These are phyloP conservation scores for Neopestalotiopsis rosae DNA, from an alignment of 2,329 filamentous ascomycete genomes.

Conservation along the genomic window DNA sequence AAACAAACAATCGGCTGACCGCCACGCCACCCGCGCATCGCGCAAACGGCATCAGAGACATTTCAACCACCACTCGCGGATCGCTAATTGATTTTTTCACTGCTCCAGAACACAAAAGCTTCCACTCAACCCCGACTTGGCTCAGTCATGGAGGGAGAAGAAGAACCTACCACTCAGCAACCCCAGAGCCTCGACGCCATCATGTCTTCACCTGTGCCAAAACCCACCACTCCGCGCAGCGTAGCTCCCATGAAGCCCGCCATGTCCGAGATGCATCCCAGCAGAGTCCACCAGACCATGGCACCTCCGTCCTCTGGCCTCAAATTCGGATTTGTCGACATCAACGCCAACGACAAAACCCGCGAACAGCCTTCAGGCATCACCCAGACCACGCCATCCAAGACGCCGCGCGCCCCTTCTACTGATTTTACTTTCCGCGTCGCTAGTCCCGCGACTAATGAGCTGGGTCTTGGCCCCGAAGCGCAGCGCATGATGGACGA, in stretches of 20 bases:
- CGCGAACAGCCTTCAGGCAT: conserved; percentile 44
- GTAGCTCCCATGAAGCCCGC: conserved; percentile 72
- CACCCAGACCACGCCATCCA: conserved; percentile 69
- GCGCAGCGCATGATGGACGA: conserved; percentile 68
- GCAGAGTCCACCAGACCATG: conserved; percentile 77
- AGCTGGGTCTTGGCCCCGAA: conserved; percentile 64
- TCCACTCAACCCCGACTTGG: conserved; percentile 33
- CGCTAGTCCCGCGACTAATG: conserved; percentile 48
- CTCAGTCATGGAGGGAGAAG: conserved; percentile 51
- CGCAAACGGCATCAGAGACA: not conserved
- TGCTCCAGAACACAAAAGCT: conserved; percentile 18
- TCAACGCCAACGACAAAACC: conserved; percentile 62
- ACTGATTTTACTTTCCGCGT: conserved; percentile 72
- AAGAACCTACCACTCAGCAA: conserved; percentile 37
- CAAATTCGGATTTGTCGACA: conserved; percentile 80
- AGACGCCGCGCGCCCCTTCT: conserved; percentile 50
- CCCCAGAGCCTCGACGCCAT: conserved; percentile 35
- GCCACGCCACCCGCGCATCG: not conserved
- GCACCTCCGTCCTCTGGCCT: conserved; percentile 81
- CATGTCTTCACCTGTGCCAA: conserved; percentile 41
- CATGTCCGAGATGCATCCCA: conserved; percentile 88
- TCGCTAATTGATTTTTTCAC: conserved; percentile 7
- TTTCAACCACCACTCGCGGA: not conserved
- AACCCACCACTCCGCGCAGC: conserved; percentile 64
- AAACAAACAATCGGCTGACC: conserved; percentile 21